These are phyloP conservation scores for Coemansia sp. DNA, from an alignment of 192 early-diverging fungal species.

Conservation along the genomic window DNA sequence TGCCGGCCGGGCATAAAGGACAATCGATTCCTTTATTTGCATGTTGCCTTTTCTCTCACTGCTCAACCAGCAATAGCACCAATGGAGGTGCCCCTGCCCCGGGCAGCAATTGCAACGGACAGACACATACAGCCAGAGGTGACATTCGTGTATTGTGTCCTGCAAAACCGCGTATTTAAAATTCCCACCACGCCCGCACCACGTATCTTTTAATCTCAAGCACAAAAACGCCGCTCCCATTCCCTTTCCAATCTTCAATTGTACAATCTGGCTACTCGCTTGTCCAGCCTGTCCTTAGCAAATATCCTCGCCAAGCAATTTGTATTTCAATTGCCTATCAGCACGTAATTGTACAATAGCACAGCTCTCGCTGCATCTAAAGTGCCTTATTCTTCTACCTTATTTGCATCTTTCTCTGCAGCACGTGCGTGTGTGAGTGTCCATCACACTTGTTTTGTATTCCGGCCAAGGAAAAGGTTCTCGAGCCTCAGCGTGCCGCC, in stretches of 20 bases:
- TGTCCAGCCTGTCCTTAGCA: background rate
- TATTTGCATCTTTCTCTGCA: background rate
- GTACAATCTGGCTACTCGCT: constrained; percentile 15
- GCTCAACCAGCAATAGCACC: background rate
- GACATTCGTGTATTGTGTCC: background rate
- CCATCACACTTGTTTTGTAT: background rate
- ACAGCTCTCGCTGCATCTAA: background rate
- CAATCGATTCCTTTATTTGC: constrained; percentile 5
- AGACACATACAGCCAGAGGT: background rate
- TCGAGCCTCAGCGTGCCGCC: background rate
- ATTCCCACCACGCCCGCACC: constrained; percentile 1
- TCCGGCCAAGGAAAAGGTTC: background rate
- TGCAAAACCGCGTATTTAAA: background rate
- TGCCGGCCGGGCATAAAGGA: constrained; percentile 3
- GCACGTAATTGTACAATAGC: constrained; percentile 5
- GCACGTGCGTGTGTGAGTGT: background rate
- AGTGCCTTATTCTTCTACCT: background rate
- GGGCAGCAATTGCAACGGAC: background rate
- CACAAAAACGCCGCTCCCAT: background rate
- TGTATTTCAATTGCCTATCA: background rate
- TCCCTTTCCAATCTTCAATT: constrained; percentile 6
- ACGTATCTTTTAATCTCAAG: background rate
- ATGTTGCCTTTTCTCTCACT: background rate
- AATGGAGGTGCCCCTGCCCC: background rate
- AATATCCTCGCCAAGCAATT: background rate